A percentile compares a stretch with the other conserved stretches of the same genome.
phyloP scores from a whole-genome alignment of 1,284 basidiomycete species.

The Chalciporus sp. region DNA sequence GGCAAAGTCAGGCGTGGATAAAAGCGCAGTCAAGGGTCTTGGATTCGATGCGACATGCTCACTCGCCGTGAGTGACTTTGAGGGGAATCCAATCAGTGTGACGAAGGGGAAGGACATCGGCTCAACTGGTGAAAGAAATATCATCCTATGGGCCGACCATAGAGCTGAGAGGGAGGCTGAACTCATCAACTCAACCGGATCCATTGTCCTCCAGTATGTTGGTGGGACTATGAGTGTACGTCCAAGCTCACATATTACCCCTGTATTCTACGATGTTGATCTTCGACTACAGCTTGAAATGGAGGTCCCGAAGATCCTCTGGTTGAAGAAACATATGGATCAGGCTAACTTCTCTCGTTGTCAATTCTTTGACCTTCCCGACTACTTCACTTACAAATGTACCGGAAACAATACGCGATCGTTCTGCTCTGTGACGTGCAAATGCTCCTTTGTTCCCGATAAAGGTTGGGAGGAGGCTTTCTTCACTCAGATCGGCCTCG shows the following conservation, averaged over 20 bases:
- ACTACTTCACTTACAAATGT: conserved; percentile 93
- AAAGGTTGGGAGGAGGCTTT: conserved; percentile 91
- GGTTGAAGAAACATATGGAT: conserved; percentile 92
- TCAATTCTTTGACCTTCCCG: conserved; percentile 97
- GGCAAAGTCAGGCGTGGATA: conserved; percentile 58
- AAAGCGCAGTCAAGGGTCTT: conserved; percentile 79
- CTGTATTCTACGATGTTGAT: conserved; percentile 5
- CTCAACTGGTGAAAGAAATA: conserved; percentile 71
- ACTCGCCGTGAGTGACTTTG: conserved; percentile 80
- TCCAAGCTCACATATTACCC: conserved; percentile 17
- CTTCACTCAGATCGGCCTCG: conserved; percentile 82
- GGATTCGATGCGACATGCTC: conserved; percentile 99
- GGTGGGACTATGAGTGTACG: conserved; percentile 95
- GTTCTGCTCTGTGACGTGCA: conserved; percentile 94
- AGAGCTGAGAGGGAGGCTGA: conserved; percentile 92
- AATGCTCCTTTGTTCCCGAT: conserved; percentile 92
- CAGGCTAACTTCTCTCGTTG: conserved; percentile 74
- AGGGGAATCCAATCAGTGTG: conserved; percentile 80
- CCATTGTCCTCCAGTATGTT: conserved; percentile 90
- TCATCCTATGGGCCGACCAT: conserved; percentile 95
- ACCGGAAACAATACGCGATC: conserved; percentile 83
- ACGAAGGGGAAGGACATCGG: conserved; percentile 72
- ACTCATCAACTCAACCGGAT: conserved; percentile 84
- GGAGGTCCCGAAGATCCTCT: conserved; percentile 96
- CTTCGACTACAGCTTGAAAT: conserved; percentile 76